Evolutionary conservation across 805 yeast species (phyloP), one percentile per base, ranked within the genome.

Genomic region (Suhomyces pyralidae): DNA sequence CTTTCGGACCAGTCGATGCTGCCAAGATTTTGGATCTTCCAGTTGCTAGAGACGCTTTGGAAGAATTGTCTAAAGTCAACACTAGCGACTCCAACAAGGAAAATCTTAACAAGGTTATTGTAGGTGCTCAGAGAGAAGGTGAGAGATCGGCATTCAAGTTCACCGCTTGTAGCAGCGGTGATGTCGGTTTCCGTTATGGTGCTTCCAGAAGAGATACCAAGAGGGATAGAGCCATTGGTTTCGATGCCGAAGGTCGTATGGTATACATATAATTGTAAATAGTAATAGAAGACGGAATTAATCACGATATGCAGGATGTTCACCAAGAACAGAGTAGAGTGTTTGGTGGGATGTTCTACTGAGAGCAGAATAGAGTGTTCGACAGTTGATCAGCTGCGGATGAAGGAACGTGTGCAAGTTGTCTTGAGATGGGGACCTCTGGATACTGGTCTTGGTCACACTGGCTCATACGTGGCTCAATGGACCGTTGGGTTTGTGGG

Each of bases 1-100:
- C 97, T 8, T 92, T 93, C 67, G 97, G 97, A 6, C 96, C 97
- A 5, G 80, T 91, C 5, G 98, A 94, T 65, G 97, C 99, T 12
- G 97, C 99, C 48, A 76, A 83, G 52, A 81, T 87, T 40, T 82
- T 90, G 57, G 91, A 81, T 43, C 78, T 93, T 58, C 92, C 89
- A 67, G 96, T 97, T n/a, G 97, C 98, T 26, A 81, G 83, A 46
- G 83, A 78, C 36, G 88, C 94, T 2, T 78, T 92, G 60, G 82
- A 84, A 61, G 83, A 82, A 67, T 78, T 92, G 56, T 78, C 89
- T 10, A 80, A 82, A 59, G 83, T 83, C 47, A 84, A 80, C 52
- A 82, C 79, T 46, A 74, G 80, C 5, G 69, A 71, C 15, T 66
- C 69, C 46, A 55, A 64, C 8, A 69, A 67, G 14, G 50, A 62